These are phyloP conservation scores for Botrytis cinerea DNA, from an alignment of 2,329 filamentous ascomycete species.

Conservation along the genomic window DNA sequence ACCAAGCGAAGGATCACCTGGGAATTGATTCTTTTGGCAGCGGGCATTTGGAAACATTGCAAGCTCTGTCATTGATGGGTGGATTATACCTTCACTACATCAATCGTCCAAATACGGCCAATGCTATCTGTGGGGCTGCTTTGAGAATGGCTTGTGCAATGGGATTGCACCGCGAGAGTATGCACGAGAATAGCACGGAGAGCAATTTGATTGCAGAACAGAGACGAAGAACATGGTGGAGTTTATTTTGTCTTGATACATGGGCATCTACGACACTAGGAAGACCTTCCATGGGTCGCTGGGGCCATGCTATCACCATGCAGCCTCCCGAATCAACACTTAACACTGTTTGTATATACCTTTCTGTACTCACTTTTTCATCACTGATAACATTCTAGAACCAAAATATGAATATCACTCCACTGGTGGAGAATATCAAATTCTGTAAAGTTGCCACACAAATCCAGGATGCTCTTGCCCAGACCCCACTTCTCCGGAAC, in stretches of 20 bases:
- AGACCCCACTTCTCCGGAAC: slow-evolving; percentile 65
- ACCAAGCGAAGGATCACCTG: slow-evolving; percentile 65
- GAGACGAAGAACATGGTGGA: slow-evolving; percentile 72
- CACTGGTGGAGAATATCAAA: slow-evolving; percentile 73
- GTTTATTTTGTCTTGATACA: slow-evolving; percentile 70
- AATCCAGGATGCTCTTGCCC: slow-evolving; percentile 74
- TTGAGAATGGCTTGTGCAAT: slow-evolving; percentile 74
- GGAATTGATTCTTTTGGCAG: slow-evolving; percentile 68
- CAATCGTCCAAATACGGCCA: slow-evolving; percentile 75
- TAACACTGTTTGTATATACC: slow-evolving; percentile 34
- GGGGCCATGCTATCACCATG: slow-evolving; percentile 68
- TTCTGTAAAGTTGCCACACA: slow-evolving; percentile 79
- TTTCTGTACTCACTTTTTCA: neutral
- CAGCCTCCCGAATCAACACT: slow-evolving; percentile 54
- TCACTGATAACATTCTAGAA: slow-evolving; percentile 6
- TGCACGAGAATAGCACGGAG: slow-evolving; percentile 38
- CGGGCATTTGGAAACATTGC: slow-evolving; percentile 71
- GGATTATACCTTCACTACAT: slow-evolving; percentile 79
- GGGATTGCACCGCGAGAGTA: slow-evolving; percentile 67
- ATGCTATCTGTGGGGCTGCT: slow-evolving; percentile 69
- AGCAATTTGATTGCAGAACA: slow-evolving; percentile 55
- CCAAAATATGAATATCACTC: slow-evolving; percentile 67
- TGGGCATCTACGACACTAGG: slow-evolving; percentile 73
- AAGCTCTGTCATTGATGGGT: slow-evolving; percentile 69
- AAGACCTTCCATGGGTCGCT: slow-evolving; percentile 68